Evolutionary conservation across 2,329 filamentous ascomycete genomes (phyloP).

Genomic region (Penicillium sp.): DNA sequence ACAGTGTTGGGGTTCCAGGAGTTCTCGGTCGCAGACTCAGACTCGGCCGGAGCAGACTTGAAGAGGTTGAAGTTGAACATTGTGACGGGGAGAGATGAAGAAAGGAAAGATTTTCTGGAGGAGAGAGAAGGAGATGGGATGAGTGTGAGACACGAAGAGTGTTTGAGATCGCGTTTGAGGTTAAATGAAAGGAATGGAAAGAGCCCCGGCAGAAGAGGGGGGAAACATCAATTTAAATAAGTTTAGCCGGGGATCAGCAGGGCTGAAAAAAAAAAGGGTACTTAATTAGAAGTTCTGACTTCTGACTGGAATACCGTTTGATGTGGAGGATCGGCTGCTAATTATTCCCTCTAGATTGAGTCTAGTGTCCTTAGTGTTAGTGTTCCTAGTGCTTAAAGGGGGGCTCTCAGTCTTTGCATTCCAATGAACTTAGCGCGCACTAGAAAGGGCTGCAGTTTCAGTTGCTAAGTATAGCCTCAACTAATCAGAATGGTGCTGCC

Average conservation of each 20-base stretch:
- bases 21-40: slow-evolving; percentile 21
- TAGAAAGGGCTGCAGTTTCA: background rate
- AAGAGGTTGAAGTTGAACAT: slow-evolving; percentile 40
- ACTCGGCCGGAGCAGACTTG: slow-evolving; percentile 35
- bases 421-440: slow-evolving; percentile 7
- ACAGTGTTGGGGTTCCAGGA: slow-evolving; percentile 38
- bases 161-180: slow-evolving; percentile 1
- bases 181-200: background rate
- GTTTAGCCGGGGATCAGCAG: slow-evolving; percentile 11
- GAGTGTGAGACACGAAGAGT: background rate
- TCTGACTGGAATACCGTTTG: slow-evolving; percentile 4
- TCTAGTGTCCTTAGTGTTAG: slow-evolving; percentile 12
- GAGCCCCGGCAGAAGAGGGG: background rate
- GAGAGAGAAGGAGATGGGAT: background rate
- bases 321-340: slow-evolving; percentile 24
- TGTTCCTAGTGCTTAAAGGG: slow-evolving; percentile 5
- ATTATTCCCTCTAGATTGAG: slow-evolving; percentile 6
- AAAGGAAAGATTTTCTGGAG: background rate
- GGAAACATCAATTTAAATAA: slow-evolving; percentile 13
- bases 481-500: slow-evolving; percentile 27
- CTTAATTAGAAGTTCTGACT: slow-evolving; percentile 9
- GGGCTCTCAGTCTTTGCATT: slow-evolving; percentile 3
- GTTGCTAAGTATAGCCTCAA: slow-evolving; percentile 21
- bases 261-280: slow-evolving; percentile 7
- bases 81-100: slow-evolving; percentile 6